A percentile compares a stretch with the other conserved stretches of the same genome.
Evolutionary conservation across 2,329 filamentous ascomycete species (phyloP).

Genomic region (Neopestalotiopsis clavispora): DNA sequence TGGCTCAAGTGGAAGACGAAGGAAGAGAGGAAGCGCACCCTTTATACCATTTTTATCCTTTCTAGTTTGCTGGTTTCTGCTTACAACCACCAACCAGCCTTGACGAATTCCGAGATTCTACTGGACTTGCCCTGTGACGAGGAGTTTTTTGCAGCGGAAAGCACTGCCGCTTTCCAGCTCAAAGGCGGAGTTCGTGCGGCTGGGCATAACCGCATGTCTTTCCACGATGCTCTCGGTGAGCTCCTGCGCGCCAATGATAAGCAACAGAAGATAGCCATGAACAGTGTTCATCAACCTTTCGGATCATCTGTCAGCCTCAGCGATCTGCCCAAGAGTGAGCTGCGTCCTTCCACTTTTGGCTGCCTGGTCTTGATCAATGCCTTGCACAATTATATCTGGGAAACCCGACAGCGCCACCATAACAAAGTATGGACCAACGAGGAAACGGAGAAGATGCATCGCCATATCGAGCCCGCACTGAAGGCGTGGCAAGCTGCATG

Average conservation of each 20-base stretch:
- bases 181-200: conserved; percentile 75
- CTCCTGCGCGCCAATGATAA: conserved; percentile 78
- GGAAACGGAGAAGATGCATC: conserved; percentile 95
- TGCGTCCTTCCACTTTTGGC: conserved; percentile 88
- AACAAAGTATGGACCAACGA: conserved; percentile 88
- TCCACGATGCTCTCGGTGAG: conserved; percentile 80
- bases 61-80: conserved; percentile 90
- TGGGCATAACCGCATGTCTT: conserved; percentile 74
- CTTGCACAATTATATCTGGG: conserved; percentile 98
- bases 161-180: conserved; percentile 78
- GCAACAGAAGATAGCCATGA: conserved; percentile 57
- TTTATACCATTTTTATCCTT: conserved; percentile 88
- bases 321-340: conserved; percentile 62
- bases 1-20: conserved; percentile 89
- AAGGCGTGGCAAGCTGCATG: conserved; percentile 94
- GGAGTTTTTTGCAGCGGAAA: conserved; percentile 85
- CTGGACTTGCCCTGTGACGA: conserved; percentile 93
- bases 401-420: conserved; percentile 88
- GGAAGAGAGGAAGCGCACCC: conserved; percentile 91
- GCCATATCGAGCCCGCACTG: conserved; percentile 90
- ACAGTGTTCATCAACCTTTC: conserved; percentile 48
- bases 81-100: conserved; percentile 88
- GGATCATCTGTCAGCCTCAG: conserved; percentile 49
- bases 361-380: conserved; percentile 92
- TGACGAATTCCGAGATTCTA: conserved; percentile 92